A percentile compares a stretch with the other conserved stretches of the same genome.
Conservation (phyloP, 139 green algal genomes). For the Coccomyxa sp. region DNA sequence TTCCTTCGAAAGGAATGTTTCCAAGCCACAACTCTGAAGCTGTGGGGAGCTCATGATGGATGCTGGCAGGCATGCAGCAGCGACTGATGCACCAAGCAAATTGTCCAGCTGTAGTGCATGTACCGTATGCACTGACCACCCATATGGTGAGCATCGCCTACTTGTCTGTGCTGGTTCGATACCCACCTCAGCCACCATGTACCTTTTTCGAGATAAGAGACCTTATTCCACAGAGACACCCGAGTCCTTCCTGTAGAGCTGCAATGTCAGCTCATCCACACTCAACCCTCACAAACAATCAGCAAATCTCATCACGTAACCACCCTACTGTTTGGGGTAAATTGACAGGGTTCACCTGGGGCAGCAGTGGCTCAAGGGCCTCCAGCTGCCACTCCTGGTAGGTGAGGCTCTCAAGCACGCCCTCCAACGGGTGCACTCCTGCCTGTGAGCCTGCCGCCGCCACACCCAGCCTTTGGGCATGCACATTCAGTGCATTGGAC, state of each 20-base stretch:
- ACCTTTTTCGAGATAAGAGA: no score
- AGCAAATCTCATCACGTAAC: no score
- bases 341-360: constrained; percentile 4
- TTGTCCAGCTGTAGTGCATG: not conserved
- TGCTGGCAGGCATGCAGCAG: not conserved
- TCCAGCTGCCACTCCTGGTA: constrained; percentile 43
- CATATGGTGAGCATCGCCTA: no score
- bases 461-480: not conserved
- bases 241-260: no score
- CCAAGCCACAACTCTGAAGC: not conserved
- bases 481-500: not conserved
- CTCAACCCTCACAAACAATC: no score
- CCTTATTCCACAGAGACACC: no score
- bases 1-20: not conserved
- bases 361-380: constrained; percentile 9
- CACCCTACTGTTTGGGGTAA: no score
- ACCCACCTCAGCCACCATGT: no score
- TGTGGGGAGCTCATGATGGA: not conserved
- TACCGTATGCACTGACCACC: not conserved
- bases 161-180: no score
- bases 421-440: constrained; percentile 51
- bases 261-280: no score
- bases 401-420: constrained; percentile 38
- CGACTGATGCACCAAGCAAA: not conserved
- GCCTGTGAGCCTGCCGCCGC: not conserved